Conservation (phyloP, 2,329 filamentous ascomycete species). For the Curvularia hawaiiensis region DNA sequence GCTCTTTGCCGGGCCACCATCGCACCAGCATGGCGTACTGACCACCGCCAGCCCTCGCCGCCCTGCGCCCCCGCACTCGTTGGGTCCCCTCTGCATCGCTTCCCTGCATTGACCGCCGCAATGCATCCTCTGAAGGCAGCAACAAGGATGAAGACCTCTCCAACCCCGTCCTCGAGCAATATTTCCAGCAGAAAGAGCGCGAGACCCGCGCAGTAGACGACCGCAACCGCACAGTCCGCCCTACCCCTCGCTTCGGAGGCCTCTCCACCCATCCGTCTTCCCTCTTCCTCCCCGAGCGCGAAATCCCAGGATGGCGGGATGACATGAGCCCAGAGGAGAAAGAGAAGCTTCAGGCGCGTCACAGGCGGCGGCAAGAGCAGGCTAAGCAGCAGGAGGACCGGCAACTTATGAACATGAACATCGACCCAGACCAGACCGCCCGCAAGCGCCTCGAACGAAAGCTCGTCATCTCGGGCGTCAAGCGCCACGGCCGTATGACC, state of each 20-base stretch:
- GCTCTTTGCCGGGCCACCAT: neutral
- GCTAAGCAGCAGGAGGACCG: constrained; percentile 39
- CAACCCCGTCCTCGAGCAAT: constrained; percentile 69
- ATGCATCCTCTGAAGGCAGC: constrained; percentile 20
- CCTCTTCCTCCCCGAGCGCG: constrained; percentile 32
- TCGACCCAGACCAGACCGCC: constrained; percentile 76
- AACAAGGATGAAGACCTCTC: constrained; percentile 27
- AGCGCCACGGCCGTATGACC: constrained; percentile 68
- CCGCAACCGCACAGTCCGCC: constrained; percentile 8
- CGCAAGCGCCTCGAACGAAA: constrained; percentile 80
- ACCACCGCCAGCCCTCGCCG: constrained; percentile 28
- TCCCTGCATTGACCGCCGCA: constrained; percentile 24
- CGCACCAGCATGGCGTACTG: constrained; percentile 5
- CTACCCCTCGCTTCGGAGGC: constrained; percentile 23
- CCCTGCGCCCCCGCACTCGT: constrained; percentile 26
- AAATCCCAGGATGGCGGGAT: constrained; percentile 33
- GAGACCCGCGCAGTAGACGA: constrained; percentile 6
- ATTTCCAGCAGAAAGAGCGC: constrained; percentile 37
- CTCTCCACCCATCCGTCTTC: constrained; percentile 25
- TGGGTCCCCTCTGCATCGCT: constrained; percentile 19
- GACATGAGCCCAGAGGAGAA: constrained; percentile 25
- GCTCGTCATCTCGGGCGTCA: constrained; percentile 79
- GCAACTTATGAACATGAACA: constrained; percentile 60
- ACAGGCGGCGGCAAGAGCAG: constrained; percentile 14
- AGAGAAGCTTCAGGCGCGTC: constrained; percentile 16